A percentile compares a stretch with the other conserved stretches of the same genome.
phyloP scores from a whole-genome alignment of 2,329 filamentous ascomycete genomes.

The Penicillium paneum region DNA sequence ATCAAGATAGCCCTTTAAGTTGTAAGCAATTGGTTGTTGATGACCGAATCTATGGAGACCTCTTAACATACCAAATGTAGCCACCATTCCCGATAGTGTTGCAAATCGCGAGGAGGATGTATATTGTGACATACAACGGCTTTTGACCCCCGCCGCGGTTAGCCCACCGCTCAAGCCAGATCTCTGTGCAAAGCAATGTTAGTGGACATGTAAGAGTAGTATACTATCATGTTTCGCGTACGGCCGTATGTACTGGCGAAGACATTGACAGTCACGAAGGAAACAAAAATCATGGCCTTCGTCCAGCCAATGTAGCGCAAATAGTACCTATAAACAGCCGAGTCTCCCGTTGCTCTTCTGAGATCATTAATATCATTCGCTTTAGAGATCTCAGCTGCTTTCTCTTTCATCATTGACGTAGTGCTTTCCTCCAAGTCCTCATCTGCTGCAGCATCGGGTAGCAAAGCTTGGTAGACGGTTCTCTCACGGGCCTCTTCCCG shows the following conservation, averaged over 20 bases:
- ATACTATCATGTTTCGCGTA: not conserved
- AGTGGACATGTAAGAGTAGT: not conserved
- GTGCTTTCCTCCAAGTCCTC: not conserved
- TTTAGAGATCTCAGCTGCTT: not conserved
- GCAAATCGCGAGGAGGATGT: not conserved
- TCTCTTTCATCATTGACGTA: not conserved
- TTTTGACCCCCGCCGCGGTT: not conserved
- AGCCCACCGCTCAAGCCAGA: not conserved
- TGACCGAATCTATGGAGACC: no score
- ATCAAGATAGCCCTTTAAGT: not conserved
- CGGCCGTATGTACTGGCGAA: not conserved
- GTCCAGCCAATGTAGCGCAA: not conserved
- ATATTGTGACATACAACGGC: not conserved
- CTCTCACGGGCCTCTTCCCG: not conserved
- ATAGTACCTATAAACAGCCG: not conserved
- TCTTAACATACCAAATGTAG: not conserved
- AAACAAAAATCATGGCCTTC: not conserved
- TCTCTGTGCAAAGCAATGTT: not conserved
- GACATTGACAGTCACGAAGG: not conserved
- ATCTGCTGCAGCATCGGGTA: not conserved
- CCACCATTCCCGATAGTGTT: not conserved
- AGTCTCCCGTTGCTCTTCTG: not conserved
- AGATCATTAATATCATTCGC: not conserved
- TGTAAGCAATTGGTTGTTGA: no score
- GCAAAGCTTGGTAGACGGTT: not conserved